phyloP scores from a whole-genome alignment of 352 stramenopile species.

The Phytophthora uliginosa region DNA sequence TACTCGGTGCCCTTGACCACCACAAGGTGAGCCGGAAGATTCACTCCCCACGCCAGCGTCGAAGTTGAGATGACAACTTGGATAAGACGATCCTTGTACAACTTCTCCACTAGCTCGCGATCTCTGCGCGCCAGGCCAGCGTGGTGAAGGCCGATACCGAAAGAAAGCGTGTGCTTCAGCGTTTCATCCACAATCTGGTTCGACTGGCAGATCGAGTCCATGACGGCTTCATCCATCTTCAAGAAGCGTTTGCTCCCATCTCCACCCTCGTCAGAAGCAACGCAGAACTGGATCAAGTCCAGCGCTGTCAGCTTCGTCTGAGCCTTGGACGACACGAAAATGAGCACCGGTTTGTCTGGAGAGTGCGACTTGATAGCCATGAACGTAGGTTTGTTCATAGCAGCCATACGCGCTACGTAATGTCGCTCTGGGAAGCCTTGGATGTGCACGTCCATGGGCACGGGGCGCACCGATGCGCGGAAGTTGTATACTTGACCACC shows the following conservation, averaged over 20 bases:
- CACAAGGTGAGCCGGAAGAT: constrained; percentile 98
- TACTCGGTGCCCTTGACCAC: constrained; percentile 99
- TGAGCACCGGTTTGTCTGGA: constrained; percentile 94
- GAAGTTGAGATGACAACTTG: constrained; percentile 95
- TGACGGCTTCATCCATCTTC: constrained; percentile 90
- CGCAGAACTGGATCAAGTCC: constrained; percentile 97
- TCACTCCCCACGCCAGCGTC: constrained; percentile 97
- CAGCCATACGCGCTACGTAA: constrained; percentile 98
- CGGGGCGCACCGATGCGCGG: constrained; percentile 94
- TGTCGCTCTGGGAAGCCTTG: constrained; percentile 97
- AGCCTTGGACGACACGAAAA: constrained; percentile 99
- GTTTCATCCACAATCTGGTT: constrained; percentile 91
- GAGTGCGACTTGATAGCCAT: constrained; percentile 97
- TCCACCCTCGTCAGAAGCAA: constrained; percentile 74
- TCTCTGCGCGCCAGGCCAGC: constrained; percentile 91
- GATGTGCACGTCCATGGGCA: constrained; percentile 98
- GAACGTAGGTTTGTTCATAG: constrained; percentile 99
- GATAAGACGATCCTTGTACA: constrained; percentile 98
- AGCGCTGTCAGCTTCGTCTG: constrained; percentile 98
- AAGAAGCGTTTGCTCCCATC: constrained; percentile 96
- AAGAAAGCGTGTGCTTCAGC: constrained; percentile 96
- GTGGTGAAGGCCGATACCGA: constrained; percentile 99
- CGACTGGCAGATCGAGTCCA: constrained; percentile 89
- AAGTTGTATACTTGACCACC: constrained; percentile 95
- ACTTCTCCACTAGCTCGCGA: constrained; percentile 96